A percentile compares a stretch with the other conserved stretches of the same genome.
Conservation (phyloP, 2,329 filamentous ascomycete species). For the Arthrinium puccinioides region DNA sequence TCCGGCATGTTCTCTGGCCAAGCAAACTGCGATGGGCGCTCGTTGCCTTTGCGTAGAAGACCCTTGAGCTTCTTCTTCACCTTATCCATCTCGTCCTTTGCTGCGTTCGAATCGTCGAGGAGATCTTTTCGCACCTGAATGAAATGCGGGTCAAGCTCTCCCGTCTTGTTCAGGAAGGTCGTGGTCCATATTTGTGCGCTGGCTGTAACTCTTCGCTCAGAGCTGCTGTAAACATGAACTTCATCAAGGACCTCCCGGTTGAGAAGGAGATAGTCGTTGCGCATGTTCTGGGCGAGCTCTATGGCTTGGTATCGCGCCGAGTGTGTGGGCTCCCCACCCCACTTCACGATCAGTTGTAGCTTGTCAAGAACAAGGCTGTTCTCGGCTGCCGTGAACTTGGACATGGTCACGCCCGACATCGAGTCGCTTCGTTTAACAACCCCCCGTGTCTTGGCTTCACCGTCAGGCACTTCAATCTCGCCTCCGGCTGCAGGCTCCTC, state of each 20-base stretch:
- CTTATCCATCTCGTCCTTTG: conserved; percentile 99
- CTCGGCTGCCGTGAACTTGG: conserved; percentile 86
- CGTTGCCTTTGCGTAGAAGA: conserved; percentile 82
- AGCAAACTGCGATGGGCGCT: conserved; percentile 92
- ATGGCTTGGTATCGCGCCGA: conserved; percentile 94
- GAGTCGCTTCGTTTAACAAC: conserved; percentile 64
- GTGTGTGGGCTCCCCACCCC: conserved; percentile 97
- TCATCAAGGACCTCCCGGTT: conserved; percentile 89
- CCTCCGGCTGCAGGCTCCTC: no score
- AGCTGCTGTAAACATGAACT: conserved; percentile 91
- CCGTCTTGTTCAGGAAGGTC: conserved; percentile 77
- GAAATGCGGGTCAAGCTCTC: conserved; percentile 71
- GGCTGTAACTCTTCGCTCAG: conserved; percentile 86
- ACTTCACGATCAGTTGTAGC: conserved; percentile 95
- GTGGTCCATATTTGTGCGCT: conserved; percentile 95
- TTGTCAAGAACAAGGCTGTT: conserved; percentile 93
- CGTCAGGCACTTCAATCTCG: conserved; percentile 11
- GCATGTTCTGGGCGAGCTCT: conserved; percentile 91
- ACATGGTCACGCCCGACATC: conserved; percentile 83
- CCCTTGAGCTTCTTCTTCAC: conserved; percentile 99
- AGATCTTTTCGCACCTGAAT: conserved; percentile 92
- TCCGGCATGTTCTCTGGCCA: conserved; percentile 95
- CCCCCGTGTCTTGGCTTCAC: conserved; percentile 22
- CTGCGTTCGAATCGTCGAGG: conserved; percentile 93
- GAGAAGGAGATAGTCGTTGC: conserved; percentile 87